Evolutionary conservation across 768 basidiomycete genomes (phyloP), one percentile per base, ranked within the genome.

Genomic region (Agaricus sinodeliciosus): DNA sequence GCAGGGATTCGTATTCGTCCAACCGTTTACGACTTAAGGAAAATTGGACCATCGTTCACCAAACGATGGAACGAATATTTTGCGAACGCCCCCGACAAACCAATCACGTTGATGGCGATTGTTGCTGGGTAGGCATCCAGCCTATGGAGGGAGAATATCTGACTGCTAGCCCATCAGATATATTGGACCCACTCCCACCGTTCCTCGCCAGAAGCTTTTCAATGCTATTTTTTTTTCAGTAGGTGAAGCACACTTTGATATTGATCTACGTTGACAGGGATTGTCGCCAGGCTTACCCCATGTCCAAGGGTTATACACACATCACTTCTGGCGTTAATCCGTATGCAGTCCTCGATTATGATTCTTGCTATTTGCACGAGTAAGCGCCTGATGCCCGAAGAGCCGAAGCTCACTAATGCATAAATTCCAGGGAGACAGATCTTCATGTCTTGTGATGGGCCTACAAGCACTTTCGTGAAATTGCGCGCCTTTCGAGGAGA

Each of bases 61-160:
- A 43, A 66, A 19, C 65, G 71, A 39, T 84, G 82, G 83, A 64
- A 72, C 7, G 61, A n/a, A n/a, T n/a, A n/a, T n/a, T n/a, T n/a
- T n/a, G n/a, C n/a, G n/a, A n/a, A n/a, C n/a, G n/a, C n/a, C 2
- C 75, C 77, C 0, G 84, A 85, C 59, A 84, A 84, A 59, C 73
- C 81, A 7, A 74, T 80, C 2, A 58, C 76, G 54, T 67, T 73
- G 41, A 59, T 81, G 11, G 72, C 72, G 0, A 55, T 69, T 0
- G 55, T 74, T 18, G 64, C 75, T 3, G 71, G 69, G 78, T 81
- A 57, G 43, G 70, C 60, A 4, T 46, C 12, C 36, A 6, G 9
- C 42, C 9, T 41, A 3, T 39, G n/a, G 4, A 22, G 11, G 11
- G 2, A 19, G 46, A 31, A 28, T 5, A 28, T 5, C 40, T 8